Evolutionary conservation across 495 filamentous ascomycete genomes (phyloP).

Genomic region (Aspergillus incahuasiensis): DNA sequence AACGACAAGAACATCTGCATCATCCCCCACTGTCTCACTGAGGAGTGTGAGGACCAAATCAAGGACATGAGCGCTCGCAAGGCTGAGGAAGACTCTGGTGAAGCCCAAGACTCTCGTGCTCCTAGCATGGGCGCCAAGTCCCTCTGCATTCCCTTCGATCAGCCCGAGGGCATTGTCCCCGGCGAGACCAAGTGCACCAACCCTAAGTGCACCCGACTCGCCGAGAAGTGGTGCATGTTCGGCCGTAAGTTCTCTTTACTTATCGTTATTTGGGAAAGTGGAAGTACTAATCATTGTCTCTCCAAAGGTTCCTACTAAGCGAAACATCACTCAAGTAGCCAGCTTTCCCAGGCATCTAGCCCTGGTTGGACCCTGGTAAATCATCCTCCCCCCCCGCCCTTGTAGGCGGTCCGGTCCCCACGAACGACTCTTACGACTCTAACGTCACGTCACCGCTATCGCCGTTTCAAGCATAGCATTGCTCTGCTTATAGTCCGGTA

Average conservation of each 20-base stretch:
- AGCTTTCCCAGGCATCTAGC: background rate
- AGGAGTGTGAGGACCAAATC: slow-evolving; percentile 86
- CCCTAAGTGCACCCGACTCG: slow-evolving; percentile 69
- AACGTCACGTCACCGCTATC: slow-evolving; percentile 7
- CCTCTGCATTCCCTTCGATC: slow-evolving; percentile 95
- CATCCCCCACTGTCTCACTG: slow-evolving; percentile 77
- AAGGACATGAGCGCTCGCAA: slow-evolving; percentile 81
- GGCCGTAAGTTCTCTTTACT: slow-evolving; percentile 48
- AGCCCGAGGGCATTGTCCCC: slow-evolving; percentile 71
- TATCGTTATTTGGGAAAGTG: background rate
- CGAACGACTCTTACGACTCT: slow-evolving; percentile 8
- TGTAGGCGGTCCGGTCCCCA: background rate
- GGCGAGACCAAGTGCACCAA: slow-evolving; percentile 87
- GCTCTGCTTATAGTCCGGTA: background rate
- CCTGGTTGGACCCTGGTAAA: background rate
- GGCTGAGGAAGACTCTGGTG: slow-evolving; percentile 59
- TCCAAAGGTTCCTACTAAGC: slow-evolving; percentile 34
- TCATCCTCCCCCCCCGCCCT: background rate
- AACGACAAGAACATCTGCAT: slow-evolving; percentile 88
- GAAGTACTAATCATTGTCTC: slow-evolving; percentile 9
- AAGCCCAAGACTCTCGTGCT: slow-evolving; percentile 69
- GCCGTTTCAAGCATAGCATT: background rate
- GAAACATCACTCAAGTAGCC: background rate
- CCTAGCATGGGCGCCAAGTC: slow-evolving; percentile 97
- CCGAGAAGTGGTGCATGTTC: slow-evolving; percentile 84